Evolutionary conservation across 73 alveolate genomes (phyloP), one percentile per base, ranked within the genome.

Genomic region (Effrenium voratum): DNA sequence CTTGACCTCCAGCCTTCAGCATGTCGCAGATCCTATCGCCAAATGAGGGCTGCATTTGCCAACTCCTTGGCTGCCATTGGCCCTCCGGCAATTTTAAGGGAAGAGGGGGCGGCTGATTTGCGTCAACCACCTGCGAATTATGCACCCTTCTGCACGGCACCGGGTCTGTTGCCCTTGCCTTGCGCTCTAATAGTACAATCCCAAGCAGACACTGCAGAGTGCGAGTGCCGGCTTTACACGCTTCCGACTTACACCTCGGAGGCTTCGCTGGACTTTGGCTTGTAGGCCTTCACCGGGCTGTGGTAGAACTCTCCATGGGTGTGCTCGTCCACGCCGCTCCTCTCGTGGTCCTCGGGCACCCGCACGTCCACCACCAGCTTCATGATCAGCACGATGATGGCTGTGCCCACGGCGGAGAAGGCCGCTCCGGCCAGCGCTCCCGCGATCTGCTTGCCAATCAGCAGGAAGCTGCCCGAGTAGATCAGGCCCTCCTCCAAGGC

Each of bases 251-350:
- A 80, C 60, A 43, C 30, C 60, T 76, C 63, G 16, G 87, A 76
- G 26, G 60, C 59, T 46, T 66, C 40, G 16, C 46, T 76, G 40
- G 59, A 6, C 60, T 40, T 30, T 13, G 91, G 80, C 75, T 60
- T 5, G 80, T 85, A 85, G 44, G 60, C 59, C 76, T 57, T 85
- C 60, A 60, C 93, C 28, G 79, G 93, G 63, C 93, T 85, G 93
- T 85, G 93, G 93, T 85, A 85, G n/a, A 46, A 57, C 93, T 85
- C 93, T 3, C 93, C 93, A 16, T 85, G 93, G n/a, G 81, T 85
- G 93, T 57, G 93, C 81, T 50, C 79, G 41, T 85, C 93, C 41
- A 85, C 81, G 46, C 91, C 91, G 10, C 59, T 81, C 34, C 15
- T 24, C 93, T 85, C 93, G 2, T 57, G 59, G 15, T 85, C 93